Conservation (phyloP, 768 basidiomycete species). For the Leucosporidium yakuticum region DNA sequence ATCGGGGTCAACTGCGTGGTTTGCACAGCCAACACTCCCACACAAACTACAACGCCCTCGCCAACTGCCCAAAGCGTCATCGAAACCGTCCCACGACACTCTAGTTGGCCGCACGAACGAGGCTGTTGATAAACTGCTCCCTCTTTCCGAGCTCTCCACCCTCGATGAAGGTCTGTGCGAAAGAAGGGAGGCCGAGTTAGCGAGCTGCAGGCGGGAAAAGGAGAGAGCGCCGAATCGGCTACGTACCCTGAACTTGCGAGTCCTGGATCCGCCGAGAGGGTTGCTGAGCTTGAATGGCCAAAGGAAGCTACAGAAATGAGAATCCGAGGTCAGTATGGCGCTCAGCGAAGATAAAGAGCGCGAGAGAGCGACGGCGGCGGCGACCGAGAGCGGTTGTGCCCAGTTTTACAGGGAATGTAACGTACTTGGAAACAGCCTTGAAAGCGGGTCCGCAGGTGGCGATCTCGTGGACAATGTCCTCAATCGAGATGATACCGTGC, state of each 20-base stretch:
- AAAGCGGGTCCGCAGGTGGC: constrained; percentile 93
- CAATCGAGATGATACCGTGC: constrained; percentile 90
- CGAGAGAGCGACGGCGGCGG: neutral
- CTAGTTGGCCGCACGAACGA: constrained; percentile 56
- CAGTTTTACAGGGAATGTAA: neutral
- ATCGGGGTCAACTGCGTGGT: too few species aligned
- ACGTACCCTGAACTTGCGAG: constrained; percentile 9
- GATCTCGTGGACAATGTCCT: constrained; percentile 97
- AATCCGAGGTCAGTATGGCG: neutral
- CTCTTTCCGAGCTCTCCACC: constrained; percentile 62
- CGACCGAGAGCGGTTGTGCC: neutral
- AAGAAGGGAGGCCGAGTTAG: neutral
- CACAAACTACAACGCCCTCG: too few species aligned
- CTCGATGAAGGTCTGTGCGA: constrained; percentile 14
- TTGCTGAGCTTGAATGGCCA: constrained; percentile 91
- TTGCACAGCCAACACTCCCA: too few species aligned
- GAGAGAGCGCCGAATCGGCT: too few species aligned
- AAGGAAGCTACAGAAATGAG: constrained; percentile 63
- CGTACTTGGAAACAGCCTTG: constrained; percentile 65
- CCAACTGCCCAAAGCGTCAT: too few species aligned
- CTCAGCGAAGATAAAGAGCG: too few species aligned
- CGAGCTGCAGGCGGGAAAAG: too few species aligned
- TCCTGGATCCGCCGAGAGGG: neutral
- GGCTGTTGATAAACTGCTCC: constrained; percentile 94
- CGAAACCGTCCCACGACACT: too few species aligned